Base-by-base conservation (phyloP, 2,329 filamentous ascomycete genomes). In the Penicillium sp. region DNA sequence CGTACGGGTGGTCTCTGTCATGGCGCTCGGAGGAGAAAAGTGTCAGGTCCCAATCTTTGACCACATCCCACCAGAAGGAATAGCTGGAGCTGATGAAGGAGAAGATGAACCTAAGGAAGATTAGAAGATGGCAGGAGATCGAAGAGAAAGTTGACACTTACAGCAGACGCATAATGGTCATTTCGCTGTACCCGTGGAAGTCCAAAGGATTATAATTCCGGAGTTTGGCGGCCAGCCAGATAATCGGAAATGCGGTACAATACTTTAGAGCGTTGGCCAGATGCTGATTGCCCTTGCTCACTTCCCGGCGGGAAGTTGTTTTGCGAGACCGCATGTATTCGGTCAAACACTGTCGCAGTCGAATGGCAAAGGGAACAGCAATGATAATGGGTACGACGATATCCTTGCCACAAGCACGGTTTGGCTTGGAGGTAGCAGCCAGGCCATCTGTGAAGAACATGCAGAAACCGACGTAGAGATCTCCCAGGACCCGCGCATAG, bases 1-100 rank as follows among this genome's bases (percentile, higher is more conserved):
- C 94, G 69, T 84, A 94, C 0, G 90, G 84, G 62, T 92, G 82
- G 24, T 87, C 83, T 1, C 81, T 80, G 10, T 81, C 79, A 59
- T 79, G 79, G 57, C 87, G 83, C 56, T 76, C 70, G 1, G 79
- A 70, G 2, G 87, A 83, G 67, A 97, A 89, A 13, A 97, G 80
- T 0, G 88, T 89, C 57, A 99, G 79, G 68, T 97, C 94, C 94
- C 94, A 99, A 78, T 99, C 94, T 76, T 92, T 94, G 50, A 90
- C 82, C 28, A 97, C 85, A 66, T 99, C 94, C 94, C 94, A 99
- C 79, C 94, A 99, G 77, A 97, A 97, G n/a, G 88, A 91, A 75
- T 96, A 99, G 42, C 88, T 78, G 13, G 90, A 95, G 72, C 99
- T 96, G 64, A 94, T 68, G 31, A 90, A 76, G 28, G 90, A 88